phyloP scores from a whole-genome alignment of 2,329 filamentous ascomycete genomes.

The Fusarium sp. region DNA sequence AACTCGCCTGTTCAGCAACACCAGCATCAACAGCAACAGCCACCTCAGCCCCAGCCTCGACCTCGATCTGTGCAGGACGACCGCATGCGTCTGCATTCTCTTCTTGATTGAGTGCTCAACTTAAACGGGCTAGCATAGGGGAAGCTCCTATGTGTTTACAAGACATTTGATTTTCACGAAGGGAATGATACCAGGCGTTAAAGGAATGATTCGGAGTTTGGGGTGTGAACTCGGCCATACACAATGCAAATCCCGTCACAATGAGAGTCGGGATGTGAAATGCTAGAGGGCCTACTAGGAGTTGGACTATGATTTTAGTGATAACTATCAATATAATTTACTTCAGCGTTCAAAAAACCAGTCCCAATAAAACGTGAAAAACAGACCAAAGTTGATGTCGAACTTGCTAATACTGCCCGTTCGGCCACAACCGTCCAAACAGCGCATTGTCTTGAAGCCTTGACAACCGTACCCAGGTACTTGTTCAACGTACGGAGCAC shows the following conservation, averaged over 20 bases:
- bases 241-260: neutral
- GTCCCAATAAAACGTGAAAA: neutral
- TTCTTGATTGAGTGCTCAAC: slow-evolving; percentile 27
- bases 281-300: neutral
- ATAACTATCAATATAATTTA: neutral
- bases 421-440: neutral
- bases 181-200: slow-evolving; percentile 37
- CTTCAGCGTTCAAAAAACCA: neutral
- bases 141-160: neutral
- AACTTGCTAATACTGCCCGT: neutral
- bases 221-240: neutral
- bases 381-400: neutral
- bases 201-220: slow-evolving; percentile 2
- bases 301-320: neutral
- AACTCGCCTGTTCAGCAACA: slow-evolving; percentile 44
- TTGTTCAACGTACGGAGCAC: neutral
- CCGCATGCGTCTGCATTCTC: slow-evolving; percentile 42
- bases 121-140: neutral
- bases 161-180: slow-evolving; percentile 4
- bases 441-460: neutral
- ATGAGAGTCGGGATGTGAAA: neutral
- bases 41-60: slow-evolving; percentile 15
- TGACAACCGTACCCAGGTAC: neutral
- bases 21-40: neutral
- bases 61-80: slow-evolving; percentile 35